Percentiles rank a stretch among this genome's conserved stretches.
phyloP scores from a whole-genome alignment of 192 early-diverging fungal species.

The Backusella tuberculispora region DNA sequence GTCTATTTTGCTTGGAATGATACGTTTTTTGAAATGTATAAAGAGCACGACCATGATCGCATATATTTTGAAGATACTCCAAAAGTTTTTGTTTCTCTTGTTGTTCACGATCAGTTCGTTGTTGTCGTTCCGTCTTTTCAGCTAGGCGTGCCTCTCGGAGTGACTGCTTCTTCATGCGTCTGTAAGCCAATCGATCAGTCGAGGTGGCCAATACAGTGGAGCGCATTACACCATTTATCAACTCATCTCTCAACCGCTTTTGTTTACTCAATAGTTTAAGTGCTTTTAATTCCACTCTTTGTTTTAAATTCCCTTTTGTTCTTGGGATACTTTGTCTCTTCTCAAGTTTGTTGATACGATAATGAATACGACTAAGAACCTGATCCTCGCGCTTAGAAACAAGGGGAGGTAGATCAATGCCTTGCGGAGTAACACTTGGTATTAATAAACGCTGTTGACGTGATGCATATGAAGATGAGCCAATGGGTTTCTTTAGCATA shows the following conservation, averaged over 20 bases:
- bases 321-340: conserved; percentile 24
- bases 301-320: conserved; percentile 52
- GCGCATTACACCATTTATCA: conserved; percentile 72
- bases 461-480: conserved; percentile 51
- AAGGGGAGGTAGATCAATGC: conserved; percentile 78
- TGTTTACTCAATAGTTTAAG: conserved; percentile 82
- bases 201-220: conserved; percentile 80
- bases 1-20: conserved; percentile 67
- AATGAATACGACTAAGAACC: conserved; percentile 65
- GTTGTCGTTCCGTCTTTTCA: conserved; percentile 87
- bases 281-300: conserved; percentile 88
- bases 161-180: conserved; percentile 83
- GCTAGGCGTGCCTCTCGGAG: conserved; percentile 84
- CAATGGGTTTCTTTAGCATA: conserved; percentile 64
- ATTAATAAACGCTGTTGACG: conserved; percentile 72
- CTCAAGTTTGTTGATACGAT: conserved; percentile 83
- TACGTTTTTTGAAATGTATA: conserved; percentile 67
- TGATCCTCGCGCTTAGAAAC: conserved; percentile 77
- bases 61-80: conserved; percentile 80
- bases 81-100: conserved; percentile 84
- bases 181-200: conserved; percentile 75
- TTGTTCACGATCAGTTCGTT: conserved; percentile 84
- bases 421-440: conserved; percentile 71
- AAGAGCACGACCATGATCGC: conserved; percentile 74
- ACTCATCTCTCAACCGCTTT: conserved; percentile 71